Evolutionary conservation across 495 filamentous ascomycete species (phyloP).

Genomic region (Halenospora varia): DNA sequence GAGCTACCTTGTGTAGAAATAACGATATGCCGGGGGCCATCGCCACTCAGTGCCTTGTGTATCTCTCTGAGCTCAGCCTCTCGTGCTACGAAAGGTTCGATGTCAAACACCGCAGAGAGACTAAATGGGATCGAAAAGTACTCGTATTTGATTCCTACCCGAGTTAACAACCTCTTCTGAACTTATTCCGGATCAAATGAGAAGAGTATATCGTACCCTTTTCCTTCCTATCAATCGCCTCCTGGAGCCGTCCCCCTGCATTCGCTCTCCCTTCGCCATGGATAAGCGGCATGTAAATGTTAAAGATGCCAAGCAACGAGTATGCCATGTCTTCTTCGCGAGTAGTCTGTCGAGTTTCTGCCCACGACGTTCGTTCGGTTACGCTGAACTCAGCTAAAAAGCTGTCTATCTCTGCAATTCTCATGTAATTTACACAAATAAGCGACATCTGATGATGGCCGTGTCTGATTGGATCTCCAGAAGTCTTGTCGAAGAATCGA

Average conservation of each 20-base stretch:
- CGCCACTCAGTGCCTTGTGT: slow-evolving; percentile 20
- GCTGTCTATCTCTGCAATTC: slow-evolving; percentile 4
- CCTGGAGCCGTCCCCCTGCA: slow-evolving; percentile 25
- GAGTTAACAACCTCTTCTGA: slow-evolving; percentile 13
- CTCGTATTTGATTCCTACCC: slow-evolving; percentile 12
- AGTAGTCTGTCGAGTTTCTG: slow-evolving; percentile 6
- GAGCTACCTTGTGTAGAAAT: no score
- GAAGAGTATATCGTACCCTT: slow-evolving; percentile 16
- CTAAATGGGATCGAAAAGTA: slow-evolving; percentile 17
- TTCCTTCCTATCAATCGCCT: slow-evolving; percentile 24
- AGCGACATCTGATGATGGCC: slow-evolving; percentile 8
- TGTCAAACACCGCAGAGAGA: slow-evolving; percentile 3
- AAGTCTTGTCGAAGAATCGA: no score
- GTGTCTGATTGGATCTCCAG: slow-evolving; percentile 17
- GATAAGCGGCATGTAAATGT: slow-evolving; percentile 24
- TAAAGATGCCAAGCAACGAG: slow-evolving; percentile 2
- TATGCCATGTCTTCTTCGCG: slow-evolving; percentile 22
- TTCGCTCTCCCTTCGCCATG: slow-evolving; percentile 26
- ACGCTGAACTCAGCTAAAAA: slow-evolving; percentile 8
- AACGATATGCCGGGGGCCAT: slow-evolving; percentile 23
- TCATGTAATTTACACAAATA: slow-evolving; percentile 7
- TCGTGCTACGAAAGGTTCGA: slow-evolving; percentile 19
- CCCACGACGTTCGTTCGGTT: slow-evolving; percentile 12
- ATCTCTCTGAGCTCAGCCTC: slow-evolving; percentile 26
- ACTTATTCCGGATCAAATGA: neutral